These are phyloP conservation scores for Primulina eburnea DNA, from an alignment of 257 asterid genomes.

Conservation along the genomic window DNA sequence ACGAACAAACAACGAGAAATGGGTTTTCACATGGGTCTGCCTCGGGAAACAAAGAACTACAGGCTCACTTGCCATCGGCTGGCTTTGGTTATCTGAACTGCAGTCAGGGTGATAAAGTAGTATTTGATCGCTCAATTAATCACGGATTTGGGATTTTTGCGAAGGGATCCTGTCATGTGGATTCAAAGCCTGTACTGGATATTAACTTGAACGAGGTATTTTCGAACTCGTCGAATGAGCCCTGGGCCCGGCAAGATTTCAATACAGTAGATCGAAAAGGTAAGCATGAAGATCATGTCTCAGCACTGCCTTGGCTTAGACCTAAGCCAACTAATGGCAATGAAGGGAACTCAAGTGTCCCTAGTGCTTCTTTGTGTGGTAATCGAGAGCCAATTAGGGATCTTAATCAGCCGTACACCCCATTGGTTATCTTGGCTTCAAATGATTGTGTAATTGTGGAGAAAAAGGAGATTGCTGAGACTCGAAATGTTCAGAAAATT, in stretches of 20 bases:
- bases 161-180: conserved; percentile 29
- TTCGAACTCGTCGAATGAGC: conserved; percentile 43
- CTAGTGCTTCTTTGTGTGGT: conserved; percentile 35
- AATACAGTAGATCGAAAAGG: conserved; percentile 34
- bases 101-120: conserved; percentile 33
- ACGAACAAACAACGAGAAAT: conserved; percentile 29
- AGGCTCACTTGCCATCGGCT: conserved; percentile 32
- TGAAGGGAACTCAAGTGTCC: conserved; percentile 26
- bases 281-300: conserved; percentile 34
- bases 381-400: conserved; percentile 39
- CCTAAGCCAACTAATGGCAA: conserved; percentile 35
- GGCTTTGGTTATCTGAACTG: conserved; percentile 37
- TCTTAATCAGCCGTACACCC: conserved; percentile 45
- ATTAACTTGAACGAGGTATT: conserved; percentile 67
- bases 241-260: conserved; percentile 35
- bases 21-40: conserved; percentile 64
- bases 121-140: conserved; percentile 30
- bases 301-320: conserved; percentile 76
- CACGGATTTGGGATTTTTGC: conserved; percentile 36
- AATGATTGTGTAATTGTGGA: conserved; percentile 30
- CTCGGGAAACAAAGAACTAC: conserved; percentile 46
- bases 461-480: conserved; percentile 34
- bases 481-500: conserved; percentile 46
- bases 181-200: conserved; percentile 44
- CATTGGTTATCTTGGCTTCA: conserved; percentile 23